A percentile compares a stretch with the other conserved stretches of the same genome.
Evolutionary conservation across 2,329 filamentous ascomycete genomes (phyloP).

Genomic region (Pseudocercospora fuligena): DNA sequence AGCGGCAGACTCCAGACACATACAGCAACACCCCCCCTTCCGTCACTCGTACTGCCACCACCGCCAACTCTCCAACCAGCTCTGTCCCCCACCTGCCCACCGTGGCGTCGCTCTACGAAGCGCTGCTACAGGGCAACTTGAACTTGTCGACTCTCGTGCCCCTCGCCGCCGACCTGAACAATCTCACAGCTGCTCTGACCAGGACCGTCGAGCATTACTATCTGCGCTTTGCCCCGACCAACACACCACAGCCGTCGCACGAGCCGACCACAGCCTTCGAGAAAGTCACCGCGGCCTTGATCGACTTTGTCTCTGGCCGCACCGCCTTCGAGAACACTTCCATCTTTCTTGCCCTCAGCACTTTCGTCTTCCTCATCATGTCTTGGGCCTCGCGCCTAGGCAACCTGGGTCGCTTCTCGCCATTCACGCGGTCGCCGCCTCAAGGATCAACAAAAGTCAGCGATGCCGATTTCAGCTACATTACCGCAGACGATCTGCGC

Average conservation of each 20-base stretch:
- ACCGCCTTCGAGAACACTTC: conserved; percentile 39
- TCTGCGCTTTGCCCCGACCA: conserved; percentile 17
- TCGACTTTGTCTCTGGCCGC: conserved; percentile 34
- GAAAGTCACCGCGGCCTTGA: conserved; percentile 18
- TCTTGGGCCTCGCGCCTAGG: conserved; percentile 55
- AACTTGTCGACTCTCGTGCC: conserved; percentile 21
- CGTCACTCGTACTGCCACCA: neutral
- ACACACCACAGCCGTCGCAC: conserved; percentile 8
- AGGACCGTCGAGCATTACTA: conserved; percentile 23
- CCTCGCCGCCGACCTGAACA: conserved; percentile 7
- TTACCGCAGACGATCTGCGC: conserved; percentile 73
- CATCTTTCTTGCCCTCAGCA: conserved; percentile 38
- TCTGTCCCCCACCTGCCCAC: neutral
- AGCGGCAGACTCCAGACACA: neutral
- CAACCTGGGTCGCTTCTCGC: conserved; percentile 54
- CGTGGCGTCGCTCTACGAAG: conserved; percentile 13
- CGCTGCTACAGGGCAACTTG: conserved; percentile 13
- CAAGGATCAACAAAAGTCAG: conserved; percentile 62
- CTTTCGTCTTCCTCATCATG: conserved; percentile 48
- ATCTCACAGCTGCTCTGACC: conserved; percentile 27
- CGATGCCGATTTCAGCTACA: conserved; percentile 80
- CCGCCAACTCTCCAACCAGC: neutral
- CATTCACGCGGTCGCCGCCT: conserved; percentile 51
- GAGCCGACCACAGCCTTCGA: conserved; percentile 22
- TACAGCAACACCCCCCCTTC: neutral